Evolutionary conservation across 371 early-diverging fungal genomes (phyloP), one percentile per base, ranked within the genome.

Genomic region (Basidiobolus meristosporus): DNA sequence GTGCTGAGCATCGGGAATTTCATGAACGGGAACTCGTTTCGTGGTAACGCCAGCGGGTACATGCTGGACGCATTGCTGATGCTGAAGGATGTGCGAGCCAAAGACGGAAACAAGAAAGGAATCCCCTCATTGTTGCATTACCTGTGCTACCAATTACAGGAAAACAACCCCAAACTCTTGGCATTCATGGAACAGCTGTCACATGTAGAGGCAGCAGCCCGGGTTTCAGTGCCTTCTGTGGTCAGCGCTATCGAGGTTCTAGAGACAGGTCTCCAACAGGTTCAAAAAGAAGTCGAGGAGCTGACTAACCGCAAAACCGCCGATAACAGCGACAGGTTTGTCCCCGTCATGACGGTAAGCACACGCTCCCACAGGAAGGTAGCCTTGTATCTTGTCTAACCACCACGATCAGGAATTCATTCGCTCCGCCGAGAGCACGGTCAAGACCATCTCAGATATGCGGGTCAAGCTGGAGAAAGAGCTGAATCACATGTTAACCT

Each of bases 1-100:
- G 66, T 82, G 2, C 57, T 89, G 28, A 60, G 73, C 1, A 60
- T 89, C 43, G 90, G 90, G 1, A 89, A 89, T 50, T 77, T 73
- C 44, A 41, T 89, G 38, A 89, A 89, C 51, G 71, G 64, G 7
- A 61, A 71, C 18, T 70, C 78, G 6, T 74, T 75, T 51, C 69
- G 90, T 17, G 90, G 90, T 12, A 73, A 80, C 49, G 86, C 90
- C 1, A 62, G 61, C 45, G 86, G 86, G 0, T 89, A 82, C 51
- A 63, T 67, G 39, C 44, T 89, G 15, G 76, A 79, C 30, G 70
- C 73, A 0, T 47, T 87, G 7, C 53, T 76, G 15, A 70, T 30
- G 31, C 68, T 86, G 52, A 61, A 64, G 38, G 79, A 79, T 37
- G 77, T 73, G 1, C 66, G 68, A 40, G 74, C 78, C 1, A 68